These are phyloP conservation scores for Elaeis oleifera DNA, from an alignment of 202 grass and related monocot species.

Conservation along the genomic window DNA sequence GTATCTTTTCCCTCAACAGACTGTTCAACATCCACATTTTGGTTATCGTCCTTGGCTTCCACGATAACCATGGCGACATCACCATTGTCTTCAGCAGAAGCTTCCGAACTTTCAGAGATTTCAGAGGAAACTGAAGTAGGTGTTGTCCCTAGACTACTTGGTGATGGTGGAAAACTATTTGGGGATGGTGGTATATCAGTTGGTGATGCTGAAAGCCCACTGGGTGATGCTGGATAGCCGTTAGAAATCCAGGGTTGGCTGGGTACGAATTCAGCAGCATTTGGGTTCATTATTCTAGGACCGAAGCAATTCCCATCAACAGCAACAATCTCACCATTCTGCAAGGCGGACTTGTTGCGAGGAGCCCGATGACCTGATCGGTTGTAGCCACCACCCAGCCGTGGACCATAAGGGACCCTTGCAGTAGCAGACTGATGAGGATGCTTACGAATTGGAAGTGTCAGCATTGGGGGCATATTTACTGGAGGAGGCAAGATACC, in stretches of 20 bases:
- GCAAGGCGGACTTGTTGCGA: constrained; percentile 58
- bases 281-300: constrained; percentile 80
- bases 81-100: constrained; percentile 46
- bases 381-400: constrained; percentile 84
- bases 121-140: constrained; percentile 47
- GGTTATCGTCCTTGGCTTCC: constrained; percentile 28
- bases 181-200: constrained; percentile 30
- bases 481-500: constrained; percentile 76
- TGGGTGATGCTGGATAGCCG: constrained; percentile 43
- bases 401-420: constrained; percentile 93
- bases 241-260: constrained; percentile 57
- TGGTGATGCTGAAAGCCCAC: constrained; percentile 40
- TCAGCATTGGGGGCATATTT: constrained; percentile 72
- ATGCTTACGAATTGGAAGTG: constrained; percentile 76
- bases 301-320: constrained; percentile 44
- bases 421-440: constrained; percentile 90
- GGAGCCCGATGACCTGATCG: constrained; percentile 61
- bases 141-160: constrained; percentile 41
- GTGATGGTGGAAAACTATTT: constrained; percentile 38
- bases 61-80: constrained; percentile 10
- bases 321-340: constrained; percentile 47
- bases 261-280: constrained; percentile 81
- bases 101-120: constrained; percentile 42
- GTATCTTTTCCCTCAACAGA: constrained; percentile 29
- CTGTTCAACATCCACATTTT: constrained; percentile 24